Evolutionary conservation across 2,329 filamentous ascomycete species (phyloP).

Genomic region (Paecilomyces variotii): DNA sequence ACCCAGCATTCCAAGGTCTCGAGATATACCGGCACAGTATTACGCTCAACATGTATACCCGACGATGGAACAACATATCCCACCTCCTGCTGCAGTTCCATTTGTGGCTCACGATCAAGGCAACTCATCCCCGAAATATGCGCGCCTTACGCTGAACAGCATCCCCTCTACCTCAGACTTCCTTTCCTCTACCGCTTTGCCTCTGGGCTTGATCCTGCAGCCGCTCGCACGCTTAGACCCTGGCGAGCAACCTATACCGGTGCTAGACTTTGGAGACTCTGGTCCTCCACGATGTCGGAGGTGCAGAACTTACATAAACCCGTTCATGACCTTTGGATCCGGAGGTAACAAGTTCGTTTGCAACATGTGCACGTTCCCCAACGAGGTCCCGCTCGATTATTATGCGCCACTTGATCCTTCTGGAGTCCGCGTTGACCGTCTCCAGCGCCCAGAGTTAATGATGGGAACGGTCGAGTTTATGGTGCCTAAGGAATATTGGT

Average conservation of each 20-base stretch:
- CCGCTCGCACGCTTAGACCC: slow-evolving; percentile 75
- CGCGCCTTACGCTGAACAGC: slow-evolving; percentile 84
- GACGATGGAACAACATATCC: slow-evolving; percentile 88
- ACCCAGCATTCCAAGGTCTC: slow-evolving; percentile 77
- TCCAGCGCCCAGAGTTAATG: slow-evolving; percentile 81
- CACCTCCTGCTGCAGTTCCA: slow-evolving; percentile 77
- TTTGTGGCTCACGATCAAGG: slow-evolving; percentile 95
- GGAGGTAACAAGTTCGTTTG: slow-evolving; percentile 96
- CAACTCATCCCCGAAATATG: slow-evolving; percentile 91
- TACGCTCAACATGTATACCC: slow-evolving; percentile 86
- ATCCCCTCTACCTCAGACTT: slow-evolving; percentile 79
- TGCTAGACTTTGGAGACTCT: slow-evolving; percentile 86
- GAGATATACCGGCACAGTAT: slow-evolving; percentile 73
- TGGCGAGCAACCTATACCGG: slow-evolving; percentile 79
- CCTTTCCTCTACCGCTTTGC: slow-evolving; percentile 69
- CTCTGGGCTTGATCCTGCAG: slow-evolving; percentile 80
- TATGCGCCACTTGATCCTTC: slow-evolving; percentile 84
- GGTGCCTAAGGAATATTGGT: slow-evolving; percentile 98
- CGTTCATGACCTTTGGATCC: slow-evolving; percentile 94
- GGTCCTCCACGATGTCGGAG: slow-evolving; percentile 87
- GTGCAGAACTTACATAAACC: slow-evolving; percentile 95
- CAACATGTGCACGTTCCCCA: slow-evolving; percentile 96
- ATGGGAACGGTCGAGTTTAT: slow-evolving; percentile 92
- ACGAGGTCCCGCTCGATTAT: slow-evolving; percentile 87
- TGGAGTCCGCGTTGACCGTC: slow-evolving; percentile 77